These are phyloP conservation scores for barrel medic (Medicago truncatula) DNA, from an alignment of 306 rosid genomes.

Conservation along the genomic window MtrunA17r5.0-ANR NC_053045.1:37456001-37456500, in stretches of 20 bases:
- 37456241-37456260: slow-evolving; percentile 65
- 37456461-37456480: slow-evolving; percentile 80
- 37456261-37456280: slow-evolving; percentile 76
- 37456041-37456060: no score
- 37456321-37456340: slow-evolving; percentile 89
- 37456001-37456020: not conserved
- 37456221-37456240: slow-evolving; percentile 58
- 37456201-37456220: slow-evolving; percentile 89
- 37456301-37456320: slow-evolving; percentile 85
- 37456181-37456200: slow-evolving; percentile 82
- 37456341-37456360: slow-evolving; percentile 88
- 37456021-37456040: not conserved
- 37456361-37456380: slow-evolving; percentile 92
- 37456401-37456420: slow-evolving; percentile 96
- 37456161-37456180: slow-evolving; percentile 79
- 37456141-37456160: slow-evolving; percentile 91
- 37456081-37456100: not conserved
- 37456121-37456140: slow-evolving; percentile 53
- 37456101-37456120: not conserved
- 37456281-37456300: slow-evolving; percentile 84
- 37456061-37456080: no score
- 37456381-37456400: slow-evolving; percentile 79
- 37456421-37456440: slow-evolving; percentile 93
- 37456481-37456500: slow-evolving; percentile 80
- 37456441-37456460: slow-evolving; percentile 79